phyloP scores from a whole-genome alignment of 306 rosid species.

The Citrullus amarus region DNA sequence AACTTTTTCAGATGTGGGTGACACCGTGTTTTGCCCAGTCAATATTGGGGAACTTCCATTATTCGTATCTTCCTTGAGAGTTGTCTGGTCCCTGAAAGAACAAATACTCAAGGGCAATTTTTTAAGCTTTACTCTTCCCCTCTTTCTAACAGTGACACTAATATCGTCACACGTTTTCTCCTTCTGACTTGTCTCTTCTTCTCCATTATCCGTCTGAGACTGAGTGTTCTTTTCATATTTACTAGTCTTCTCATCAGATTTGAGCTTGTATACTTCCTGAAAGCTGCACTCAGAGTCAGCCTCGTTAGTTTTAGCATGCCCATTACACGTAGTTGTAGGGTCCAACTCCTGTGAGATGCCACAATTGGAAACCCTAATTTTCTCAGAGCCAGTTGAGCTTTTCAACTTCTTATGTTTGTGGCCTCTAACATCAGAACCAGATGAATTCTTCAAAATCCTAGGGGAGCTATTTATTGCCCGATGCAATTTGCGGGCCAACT shows the following conservation, averaged over 20 bases:
- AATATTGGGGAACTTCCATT: conserved; percentile 25
- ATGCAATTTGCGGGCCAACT: conserved; percentile 76
- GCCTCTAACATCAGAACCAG: conserved; percentile 51
- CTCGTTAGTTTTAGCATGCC: conserved; percentile 33
- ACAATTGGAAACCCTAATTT: conserved; percentile 37
- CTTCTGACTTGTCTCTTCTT: conserved; percentile 63
- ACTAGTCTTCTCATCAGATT: conserved; percentile 37
- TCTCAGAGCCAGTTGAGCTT: conserved; percentile 41
- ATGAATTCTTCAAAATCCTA: conserved; percentile 57
- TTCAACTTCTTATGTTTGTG: conserved; percentile 56
- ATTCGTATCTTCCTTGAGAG: conserved; percentile 46
- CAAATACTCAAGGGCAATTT: conserved; percentile 76
- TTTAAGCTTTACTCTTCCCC: conserved; percentile 84
- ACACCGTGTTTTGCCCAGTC: conserved; percentile 34
- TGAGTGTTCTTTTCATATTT: conserved; percentile 35
- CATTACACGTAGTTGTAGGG: conserved; percentile 37
- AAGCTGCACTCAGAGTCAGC: conserved; percentile 36
- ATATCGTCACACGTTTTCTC: conserved; percentile 39
- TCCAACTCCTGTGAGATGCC: conserved; percentile 29
- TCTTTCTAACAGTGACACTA: conserved; percentile 52
- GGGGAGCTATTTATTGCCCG: conserved; percentile 91
- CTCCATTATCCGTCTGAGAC: conserved; percentile 34
- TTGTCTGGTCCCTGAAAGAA: conserved; percentile 46
- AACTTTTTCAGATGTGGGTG: conserved; percentile 29
- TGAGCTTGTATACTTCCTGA: conserved; percentile 42